These are phyloP conservation scores for Marsdenia floribunda DNA, from an alignment of 257 asterid genomes.

Conservation along the genomic window DNA sequence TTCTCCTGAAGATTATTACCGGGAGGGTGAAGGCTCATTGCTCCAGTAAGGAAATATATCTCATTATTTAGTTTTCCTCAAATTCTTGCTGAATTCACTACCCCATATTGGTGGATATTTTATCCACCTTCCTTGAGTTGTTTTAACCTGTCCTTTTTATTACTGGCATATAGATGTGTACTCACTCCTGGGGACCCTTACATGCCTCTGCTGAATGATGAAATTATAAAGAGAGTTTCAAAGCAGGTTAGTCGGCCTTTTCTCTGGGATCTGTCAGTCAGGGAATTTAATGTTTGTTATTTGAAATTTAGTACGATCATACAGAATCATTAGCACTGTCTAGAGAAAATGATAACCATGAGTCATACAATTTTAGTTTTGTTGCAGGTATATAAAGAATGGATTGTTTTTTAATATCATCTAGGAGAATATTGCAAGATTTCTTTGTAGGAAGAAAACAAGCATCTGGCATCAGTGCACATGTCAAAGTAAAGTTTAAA, in stretches of 20 bases:
- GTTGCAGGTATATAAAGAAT: neutral
- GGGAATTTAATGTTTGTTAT: neutral
- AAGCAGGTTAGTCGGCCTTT: constrained; percentile 59
- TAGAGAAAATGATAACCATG: neutral
- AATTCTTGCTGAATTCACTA: constrained; percentile 2
- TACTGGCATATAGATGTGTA: constrained; percentile 59
- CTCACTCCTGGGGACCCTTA: constrained; percentile 99
- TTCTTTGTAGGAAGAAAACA: neutral
- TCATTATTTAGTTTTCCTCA: neutral
- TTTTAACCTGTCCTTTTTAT: constrained; percentile 12
- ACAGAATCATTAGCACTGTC: neutral
- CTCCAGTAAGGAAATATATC: constrained; percentile 65
- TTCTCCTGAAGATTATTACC: constrained; percentile 87
- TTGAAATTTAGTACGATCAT: neutral
- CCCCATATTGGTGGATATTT: neutral
- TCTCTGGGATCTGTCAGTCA: neutral
- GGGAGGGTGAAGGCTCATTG: constrained; percentile 93
- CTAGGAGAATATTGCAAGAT: neutral
- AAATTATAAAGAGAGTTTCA: constrained; percentile 75
- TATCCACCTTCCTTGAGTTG: neutral
- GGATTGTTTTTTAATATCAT: neutral
- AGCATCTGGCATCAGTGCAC: neutral
- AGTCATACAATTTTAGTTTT: neutral
- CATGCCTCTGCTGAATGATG: constrained; percentile 90
- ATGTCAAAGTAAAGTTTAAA: neutral